Base-by-base conservation (phyloP, 2,329 filamentous ascomycete species). In the Pseudogymnoascus sp. region DNA sequence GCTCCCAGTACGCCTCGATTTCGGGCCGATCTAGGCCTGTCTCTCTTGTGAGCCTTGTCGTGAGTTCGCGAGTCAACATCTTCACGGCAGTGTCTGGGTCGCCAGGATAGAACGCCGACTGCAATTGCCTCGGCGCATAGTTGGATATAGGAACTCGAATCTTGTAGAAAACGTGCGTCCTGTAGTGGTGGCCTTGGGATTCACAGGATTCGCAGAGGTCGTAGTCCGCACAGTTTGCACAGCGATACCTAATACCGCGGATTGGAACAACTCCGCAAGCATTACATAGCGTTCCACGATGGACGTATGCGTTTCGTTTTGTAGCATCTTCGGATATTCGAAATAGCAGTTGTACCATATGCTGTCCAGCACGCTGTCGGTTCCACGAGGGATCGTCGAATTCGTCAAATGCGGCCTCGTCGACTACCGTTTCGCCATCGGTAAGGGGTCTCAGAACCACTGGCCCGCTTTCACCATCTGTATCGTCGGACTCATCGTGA, bases 81-180 rank as follows among this genome's bases (percentile, higher is more conserved):
- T 85, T 82, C 16, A 85, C 81, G 69, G 89, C 85, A 67, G 84
- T 84, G 66, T 89, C 85, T 8, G 93, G 91, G 70, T 96, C 90
- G 46, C 93, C 93, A 1, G 92, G 90, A 73, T 96, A 97, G 86
- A 89, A 95, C 1, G 92, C 85, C 5, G 89, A 88, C 69, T 91
- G 89, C 71, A 88, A 89, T 73, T 93, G 89, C 61, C 90, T 85
- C 1, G 90, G 88, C 2, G 89, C 89, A 63, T 96, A 87, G 31
- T 91, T 89, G 0, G 93, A 91, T 0, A 92, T 89, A 1, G 95
- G 95, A 10, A 97, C 88, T 63, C 88, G 88, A 72, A 99, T 90
- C 75, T 97, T 97, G 81, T 96, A 96, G 76, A 99, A 97, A 53
- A 97, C 85, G 75, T 99, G 95, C 1, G 92, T 96, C 74, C 93